Evolutionary conservation across 352 stramenopile genomes (phyloP), one percentile per base, ranked within the genome.

Genomic region (Phytophthora constricta): DNA sequence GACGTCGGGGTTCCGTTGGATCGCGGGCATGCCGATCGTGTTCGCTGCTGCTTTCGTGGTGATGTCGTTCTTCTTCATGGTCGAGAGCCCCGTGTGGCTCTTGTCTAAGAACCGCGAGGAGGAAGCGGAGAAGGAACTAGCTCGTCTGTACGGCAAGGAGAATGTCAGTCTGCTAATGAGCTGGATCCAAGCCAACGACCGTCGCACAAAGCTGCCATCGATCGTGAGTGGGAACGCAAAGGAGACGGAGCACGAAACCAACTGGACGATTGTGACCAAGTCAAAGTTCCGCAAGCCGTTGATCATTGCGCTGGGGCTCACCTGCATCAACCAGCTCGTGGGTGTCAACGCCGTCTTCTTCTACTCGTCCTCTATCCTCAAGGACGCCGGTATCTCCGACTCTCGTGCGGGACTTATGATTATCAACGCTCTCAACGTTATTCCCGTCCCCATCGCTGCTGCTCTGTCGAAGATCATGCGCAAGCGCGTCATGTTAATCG

Each of bases 311-410:
- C 61, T 82, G 14, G 72, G 62, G 5, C 53, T 89, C 11, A 72
- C 70, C 0, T 72, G 73, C n/a, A 68, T 74, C n/a, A 80, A 87
- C 57, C 82, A 89, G 56, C 72, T 91, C 41, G 82, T 80, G 7
- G 82, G 79, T 17, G 83, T 91, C 62, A 91, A 86, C 54, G 80
- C 78, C 20, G 76, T 89, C 17, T 88, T 88, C 66, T 81, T 82
- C 62, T 90, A 90, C 65, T 88, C 79, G 54, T 85, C 74, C n/a
- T 72, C 65, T 4, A 77, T 90, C 26, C 79, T 90, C 42, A 86
- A 73, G 25, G 68, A 79, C 27, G 79, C 79, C 7, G 82, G 82
- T 0, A 75, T 90, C 51, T 39, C 47, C 2, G 79, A 90, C 53
- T 69, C 70, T 16, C 82, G 82, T 22, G 27, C 75, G 7, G 82